Evolutionary conservation across 192 early-diverging fungal genomes (phyloP), one percentile per base, ranked within the genome.

Genomic region (Lunasporangiospora selenospora): DNA sequence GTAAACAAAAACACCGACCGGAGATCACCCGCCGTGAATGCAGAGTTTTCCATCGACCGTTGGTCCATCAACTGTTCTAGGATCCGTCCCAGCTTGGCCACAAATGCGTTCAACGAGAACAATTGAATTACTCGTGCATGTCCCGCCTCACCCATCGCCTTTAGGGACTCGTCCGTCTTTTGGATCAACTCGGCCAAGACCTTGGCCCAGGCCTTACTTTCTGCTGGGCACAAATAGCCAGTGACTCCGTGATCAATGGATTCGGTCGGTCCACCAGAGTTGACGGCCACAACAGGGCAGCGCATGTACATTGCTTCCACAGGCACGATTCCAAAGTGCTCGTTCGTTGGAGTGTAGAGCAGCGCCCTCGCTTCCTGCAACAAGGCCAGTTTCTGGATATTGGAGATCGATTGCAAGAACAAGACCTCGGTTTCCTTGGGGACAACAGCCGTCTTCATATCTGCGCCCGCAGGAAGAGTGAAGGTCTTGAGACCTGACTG

Each of bases 291-390:
- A 2, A 97, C 96, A 6, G 96, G 96, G 13, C 92, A 73, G 29
- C 82, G 67, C 51, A 86, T 85, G 73, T 94, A 95, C 96, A 98
- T 97, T 46, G 93, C 93, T 65, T 98, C 96, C 0, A 98, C 84
- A 2, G 96, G 96, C n/a, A 94, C 93, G 47, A 98, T 98, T 0
- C 96, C 96, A 64, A 98, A 93, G 65, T 98, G 96, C 71, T 98
- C 96, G 75, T 93, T 87, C 11, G 85, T 84, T 13, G 96, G 96
- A 29, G 96, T 98, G 76, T 98, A 98, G 1, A 97, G 60, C 7
- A 96, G 77, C 6, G 87, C 83, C 11, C 62, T 41, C 8, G 94
- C 81, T 0, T 59, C 54, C 2, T 83, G 69, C 12, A 98, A 76
- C 23, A 98, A 75, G 48, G 73, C 88, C 2, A 88, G 80, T 26